These are phyloP conservation scores for Besnoitia besnoiti DNA, from an alignment of 169 alveolate species.

Conservation along the genomic window DNA sequence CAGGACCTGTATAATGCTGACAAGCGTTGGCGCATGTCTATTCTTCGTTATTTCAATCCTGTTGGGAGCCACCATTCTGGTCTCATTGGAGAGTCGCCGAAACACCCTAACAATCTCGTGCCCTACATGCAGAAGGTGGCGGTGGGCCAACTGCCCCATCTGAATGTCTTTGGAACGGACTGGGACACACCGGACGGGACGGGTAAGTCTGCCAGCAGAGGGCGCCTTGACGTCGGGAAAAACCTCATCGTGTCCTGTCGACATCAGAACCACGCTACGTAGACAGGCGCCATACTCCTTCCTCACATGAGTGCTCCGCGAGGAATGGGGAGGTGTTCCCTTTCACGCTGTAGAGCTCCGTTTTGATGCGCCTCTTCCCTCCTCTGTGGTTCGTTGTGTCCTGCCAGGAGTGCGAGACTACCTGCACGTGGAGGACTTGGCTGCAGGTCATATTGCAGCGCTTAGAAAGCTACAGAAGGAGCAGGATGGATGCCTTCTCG, in stretches of 20 bases:
- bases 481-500: conserved; percentile 32
- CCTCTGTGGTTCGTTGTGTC: background rate
- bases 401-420: conserved; percentile 86
- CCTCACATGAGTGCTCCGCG: too few species aligned
- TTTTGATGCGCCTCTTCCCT: background rate
- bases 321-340: too few species aligned
- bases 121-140: conserved; percentile 91
- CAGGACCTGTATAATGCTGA: conserved; percentile 74
- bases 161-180: conserved; percentile 90
- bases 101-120: conserved; percentile 84
- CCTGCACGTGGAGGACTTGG: conserved; percentile 93
- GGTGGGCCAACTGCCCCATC: conserved; percentile 41
- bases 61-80: conserved; percentile 93
- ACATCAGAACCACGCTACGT: too few species aligned
- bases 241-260: too few species aligned
- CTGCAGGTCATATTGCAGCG: conserved; percentile 93
- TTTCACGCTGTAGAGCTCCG: background rate
- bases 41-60: conserved; percentile 92
- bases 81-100: conserved; percentile 91
- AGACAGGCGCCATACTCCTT: too few species aligned
- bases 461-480: conserved; percentile 71
- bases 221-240: too few species aligned
- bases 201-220: conserved; percentile 62
- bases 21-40: conserved; percentile 63
- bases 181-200: conserved; percentile 89